Conservation (phyloP, 192 early-diverging fungal species). For the Podochytrium sp. region DNA sequence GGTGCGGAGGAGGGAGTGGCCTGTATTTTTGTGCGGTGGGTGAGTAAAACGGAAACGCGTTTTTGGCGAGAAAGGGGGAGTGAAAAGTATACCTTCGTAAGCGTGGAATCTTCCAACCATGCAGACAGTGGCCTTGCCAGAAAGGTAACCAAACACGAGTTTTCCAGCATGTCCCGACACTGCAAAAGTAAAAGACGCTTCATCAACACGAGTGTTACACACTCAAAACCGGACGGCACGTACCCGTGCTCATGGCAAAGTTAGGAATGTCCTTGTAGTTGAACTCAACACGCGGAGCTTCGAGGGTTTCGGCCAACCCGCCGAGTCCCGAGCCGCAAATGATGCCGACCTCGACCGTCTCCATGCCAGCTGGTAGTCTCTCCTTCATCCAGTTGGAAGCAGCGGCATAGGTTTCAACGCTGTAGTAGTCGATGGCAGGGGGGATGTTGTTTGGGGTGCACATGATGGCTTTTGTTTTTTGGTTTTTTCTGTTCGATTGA, state of each 20-base stretch:
- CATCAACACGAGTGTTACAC: no score
- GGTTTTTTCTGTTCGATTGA: background rate
- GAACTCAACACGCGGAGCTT: conserved; percentile 63
- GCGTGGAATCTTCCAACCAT: conserved; percentile 91
- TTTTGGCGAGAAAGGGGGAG: no score
- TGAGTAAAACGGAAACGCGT: no score
- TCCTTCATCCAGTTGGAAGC: conserved; percentile 46
- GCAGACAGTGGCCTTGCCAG: conserved; percentile 72
- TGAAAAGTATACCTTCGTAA: conserved; percentile 69
- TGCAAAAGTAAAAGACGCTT: conserved; percentile 7
- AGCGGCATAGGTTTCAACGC: conserved; percentile 47
- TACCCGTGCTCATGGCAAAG: conserved; percentile 80
- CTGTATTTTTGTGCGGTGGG: no score
- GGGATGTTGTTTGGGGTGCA: conserved; percentile 38
- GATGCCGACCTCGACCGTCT: conserved; percentile 67
- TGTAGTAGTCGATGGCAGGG: conserved; percentile 33
- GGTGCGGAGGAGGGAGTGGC: conserved; percentile 75
- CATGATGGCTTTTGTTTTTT: background rate
- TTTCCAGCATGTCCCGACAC: conserved; percentile 72
- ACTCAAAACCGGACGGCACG: conserved; percentile 4
- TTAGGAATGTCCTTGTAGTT: conserved; percentile 82
- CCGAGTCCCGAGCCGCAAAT: conserved; percentile 85
- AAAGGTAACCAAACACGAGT: conserved; percentile 83
- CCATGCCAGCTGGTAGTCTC: conserved; percentile 38
- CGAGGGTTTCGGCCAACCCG: conserved; percentile 72